These are phyloP conservation scores for Ceratocystis harringtonii DNA, from an alignment of 2,329 filamentous ascomycete species.

Conservation along the genomic window DNA sequence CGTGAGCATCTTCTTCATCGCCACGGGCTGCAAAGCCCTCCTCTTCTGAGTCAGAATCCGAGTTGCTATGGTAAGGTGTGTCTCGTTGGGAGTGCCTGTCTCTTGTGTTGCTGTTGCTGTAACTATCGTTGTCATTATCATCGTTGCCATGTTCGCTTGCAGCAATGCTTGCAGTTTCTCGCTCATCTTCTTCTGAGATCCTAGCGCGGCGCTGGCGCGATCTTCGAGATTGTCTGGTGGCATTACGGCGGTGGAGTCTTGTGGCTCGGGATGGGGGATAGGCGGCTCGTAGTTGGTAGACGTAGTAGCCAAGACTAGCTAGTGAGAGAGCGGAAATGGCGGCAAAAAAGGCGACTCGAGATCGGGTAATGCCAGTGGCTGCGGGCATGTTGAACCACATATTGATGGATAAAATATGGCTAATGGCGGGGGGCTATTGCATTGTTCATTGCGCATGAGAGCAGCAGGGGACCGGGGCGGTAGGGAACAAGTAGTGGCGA, in stretches of 20 bases:
- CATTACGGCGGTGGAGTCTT: slow-evolving; percentile 50
- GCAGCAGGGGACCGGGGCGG: too few relatives aligned
- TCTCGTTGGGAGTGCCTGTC: not conserved
- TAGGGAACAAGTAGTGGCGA: too few relatives aligned
- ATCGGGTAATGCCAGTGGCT: slow-evolving; percentile 40
- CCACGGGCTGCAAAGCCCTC: slow-evolving; percentile 19
- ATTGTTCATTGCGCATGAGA: slow-evolving; percentile 11
- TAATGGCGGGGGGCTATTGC: slow-evolving; percentile 7
- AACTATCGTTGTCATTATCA: not conserved
- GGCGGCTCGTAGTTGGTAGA: slow-evolving; percentile 21
- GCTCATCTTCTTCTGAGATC: slow-evolving; percentile 7
- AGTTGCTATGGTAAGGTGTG: not conserved
- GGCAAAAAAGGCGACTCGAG: slow-evolving; percentile 37
- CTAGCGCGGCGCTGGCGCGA: not conserved
- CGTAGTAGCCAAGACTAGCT: slow-evolving; percentile 38
- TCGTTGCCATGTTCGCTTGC: not conserved
- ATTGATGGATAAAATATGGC: slow-evolving; percentile 2
- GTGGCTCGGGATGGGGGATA: slow-evolving; percentile 19
- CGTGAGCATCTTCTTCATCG: slow-evolving; percentile 26
- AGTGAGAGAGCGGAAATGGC: slow-evolving; percentile 41
- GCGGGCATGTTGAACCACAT: slow-evolving; percentile 37
- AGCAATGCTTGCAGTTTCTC: not conserved
- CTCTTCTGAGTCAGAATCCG: not conserved
- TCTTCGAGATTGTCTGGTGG: slow-evolving; percentile 39
- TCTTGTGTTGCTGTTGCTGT: slow-evolving; percentile 26